A percentile compares a stretch with the other conserved stretches of the same genome.
phyloP scores from a whole-genome alignment of 2,329 filamentous ascomycete species.

The Aspergillus sp. region DNA sequence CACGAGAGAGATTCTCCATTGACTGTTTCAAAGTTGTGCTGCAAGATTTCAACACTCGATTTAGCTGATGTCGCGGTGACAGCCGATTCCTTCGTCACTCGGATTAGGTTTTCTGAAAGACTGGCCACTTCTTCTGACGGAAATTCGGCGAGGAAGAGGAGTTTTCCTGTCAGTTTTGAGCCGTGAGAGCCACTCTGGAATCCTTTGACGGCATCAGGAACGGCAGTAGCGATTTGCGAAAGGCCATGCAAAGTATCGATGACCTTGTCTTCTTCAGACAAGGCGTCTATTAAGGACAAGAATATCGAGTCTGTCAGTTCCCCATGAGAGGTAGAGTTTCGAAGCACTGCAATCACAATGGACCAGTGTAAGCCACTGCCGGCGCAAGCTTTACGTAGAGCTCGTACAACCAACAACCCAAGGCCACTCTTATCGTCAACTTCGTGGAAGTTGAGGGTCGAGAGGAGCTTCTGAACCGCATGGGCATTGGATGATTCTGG shows the following conservation, averaged over 20 bases:
- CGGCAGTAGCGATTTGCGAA: conserved; percentile 42
- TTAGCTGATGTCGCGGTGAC: conserved; percentile 41
- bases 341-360: conserved; percentile 37
- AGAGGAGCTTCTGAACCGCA: conserved; percentile 39
- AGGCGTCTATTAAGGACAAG: conserved; percentile 37
- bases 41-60: conserved; percentile 53
- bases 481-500: conserved; percentile 31
- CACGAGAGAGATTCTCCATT: conserved; percentile 45
- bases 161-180: conserved; percentile 50
- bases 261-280: conserved; percentile 39
- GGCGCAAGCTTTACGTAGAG: conserved; percentile 34
- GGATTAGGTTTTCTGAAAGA: conserved; percentile 34
- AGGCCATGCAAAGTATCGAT: conserved; percentile 45
- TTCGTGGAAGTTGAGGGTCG: conserved; percentile 37
- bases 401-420: conserved; percentile 33
- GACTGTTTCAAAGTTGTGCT: conserved; percentile 50
- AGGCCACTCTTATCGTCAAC: conserved; percentile 34
- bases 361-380: conserved; percentile 39
- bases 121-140: conserved; percentile 51
- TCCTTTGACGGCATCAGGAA: conserved; percentile 39
- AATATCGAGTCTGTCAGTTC: conserved; percentile 37
- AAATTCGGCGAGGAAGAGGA: conserved; percentile 56
- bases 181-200: conserved; percentile 48
- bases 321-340: conserved; percentile 35
- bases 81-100: conserved; percentile 32